Evolutionary conservation across 352 stramenopile genomes (phyloP), one percentile per base, ranked within the genome.

Genomic region (Pythium aristosporum): DNA sequence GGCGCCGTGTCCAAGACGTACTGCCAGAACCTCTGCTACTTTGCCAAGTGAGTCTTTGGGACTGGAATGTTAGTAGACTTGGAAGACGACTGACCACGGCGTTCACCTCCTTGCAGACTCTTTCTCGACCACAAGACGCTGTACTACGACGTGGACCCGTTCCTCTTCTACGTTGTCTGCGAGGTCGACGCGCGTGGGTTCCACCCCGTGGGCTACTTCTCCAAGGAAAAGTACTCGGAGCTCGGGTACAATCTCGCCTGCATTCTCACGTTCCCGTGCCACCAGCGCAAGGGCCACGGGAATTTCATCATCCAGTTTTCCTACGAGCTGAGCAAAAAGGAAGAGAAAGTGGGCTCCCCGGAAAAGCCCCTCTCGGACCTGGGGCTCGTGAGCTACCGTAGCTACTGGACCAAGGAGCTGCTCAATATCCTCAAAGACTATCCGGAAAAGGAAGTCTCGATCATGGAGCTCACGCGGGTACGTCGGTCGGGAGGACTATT

Each of bases 61-160:
- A 30, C 25, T 30, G 25, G 25, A 30, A 30, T 30, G 5, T 30
- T 2, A 30, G 25, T 30, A 30, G 25, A 30, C 25, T 30, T 30
- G 15, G 39, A 20, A 15, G 15, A 46, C 10, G 15, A 46, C 10
- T 20, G 15, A 46, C 15, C 39, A 20, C 25, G 25, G 5, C 25
- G 3, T 5, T 2, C 5, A 30, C 5, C 25, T 9, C 10, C 3
- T 2, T 32, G 21, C 28, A 89, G 80, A 41, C 80, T 99, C 21
- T 99, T 99, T 70, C 75, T 99, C 42, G 98, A 99, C 80, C 97
- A 99, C 85, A 99, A 99, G 79, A 99, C 98, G 41, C 81, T 99
- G 16, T 99, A 99, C 79, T 99, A 99, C 80, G 97, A 99, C 67
- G 97, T 99, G 5, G 97, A 99, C 67, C 98, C 98, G 34, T 99